Evolutionary conservation across 2,329 filamentous ascomycete genomes (phyloP).

Genomic region (Aspergillus eucalypticola): DNA sequence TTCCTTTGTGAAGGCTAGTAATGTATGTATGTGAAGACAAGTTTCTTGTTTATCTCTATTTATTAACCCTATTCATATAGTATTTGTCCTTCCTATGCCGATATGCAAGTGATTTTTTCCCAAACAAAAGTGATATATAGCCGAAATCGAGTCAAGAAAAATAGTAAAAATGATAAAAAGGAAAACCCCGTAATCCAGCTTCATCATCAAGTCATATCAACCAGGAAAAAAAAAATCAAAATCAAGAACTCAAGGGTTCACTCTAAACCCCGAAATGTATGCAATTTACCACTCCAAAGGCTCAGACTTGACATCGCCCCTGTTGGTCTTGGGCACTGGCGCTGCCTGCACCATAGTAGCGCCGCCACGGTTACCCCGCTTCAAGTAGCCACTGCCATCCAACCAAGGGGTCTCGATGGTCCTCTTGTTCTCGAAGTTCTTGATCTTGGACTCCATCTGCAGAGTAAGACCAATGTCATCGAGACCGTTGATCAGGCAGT

Average conservation of each 20-base stretch:
- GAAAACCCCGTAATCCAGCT: neutral
- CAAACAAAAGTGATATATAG: conserved; percentile 34
- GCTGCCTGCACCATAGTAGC: conserved; percentile 64
- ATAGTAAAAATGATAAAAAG: neutral
- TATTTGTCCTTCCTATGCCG: neutral
- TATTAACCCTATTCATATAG: neutral
- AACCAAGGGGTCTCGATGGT: conserved; percentile 83
- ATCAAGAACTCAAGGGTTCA: neutral
- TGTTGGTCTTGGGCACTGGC: conserved; percentile 83
- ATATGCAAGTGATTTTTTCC: neutral
- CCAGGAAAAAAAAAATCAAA: neutral
- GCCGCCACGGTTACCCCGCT: conserved; percentile 53
- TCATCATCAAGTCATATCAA: neutral
- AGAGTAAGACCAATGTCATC: conserved; percentile 96
- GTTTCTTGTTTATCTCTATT: neutral
- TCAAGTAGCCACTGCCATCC: conserved; percentile 80
- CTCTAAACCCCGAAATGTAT: neutral
- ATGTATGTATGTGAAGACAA: too few relatives aligned
- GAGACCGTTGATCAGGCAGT: conserved; percentile 88
- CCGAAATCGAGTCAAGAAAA: conserved; percentile 6
- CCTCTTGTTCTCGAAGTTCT: conserved; percentile 75
- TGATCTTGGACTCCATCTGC: conserved; percentile 87
- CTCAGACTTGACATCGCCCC: conserved; percentile 79
- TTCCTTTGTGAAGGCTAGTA: too few relatives aligned
- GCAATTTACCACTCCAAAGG: conserved; percentile 78